Evolutionary conservation across 176 grass and related monocot genomes (phyloP).

Genomic region (Secale cereale): DNA sequence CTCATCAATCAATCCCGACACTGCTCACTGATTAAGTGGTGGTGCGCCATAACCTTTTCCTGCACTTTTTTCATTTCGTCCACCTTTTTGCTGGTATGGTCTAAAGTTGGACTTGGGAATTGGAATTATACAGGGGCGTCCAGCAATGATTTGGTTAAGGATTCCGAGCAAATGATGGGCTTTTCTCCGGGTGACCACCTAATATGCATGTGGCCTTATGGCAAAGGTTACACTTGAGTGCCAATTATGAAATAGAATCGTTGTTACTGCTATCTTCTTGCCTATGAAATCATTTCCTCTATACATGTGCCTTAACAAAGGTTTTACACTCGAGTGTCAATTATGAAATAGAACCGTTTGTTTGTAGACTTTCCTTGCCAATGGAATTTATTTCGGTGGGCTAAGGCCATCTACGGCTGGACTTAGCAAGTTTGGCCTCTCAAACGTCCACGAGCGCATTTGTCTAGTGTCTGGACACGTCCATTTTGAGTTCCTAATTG

Average conservation of each 20-base stretch:
- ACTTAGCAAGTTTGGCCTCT: too few relatives aligned
- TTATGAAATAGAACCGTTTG: too few relatives aligned
- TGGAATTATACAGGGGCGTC: not conserved
- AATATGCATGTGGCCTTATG: not conserved
- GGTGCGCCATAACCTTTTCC: constrained; percentile 23
- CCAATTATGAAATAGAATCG: not conserved
- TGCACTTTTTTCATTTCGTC: not conserved
- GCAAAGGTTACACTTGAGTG: not conserved
- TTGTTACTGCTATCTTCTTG: not conserved
- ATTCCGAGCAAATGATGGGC: constrained; percentile 9
- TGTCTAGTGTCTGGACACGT: too few relatives aligned
- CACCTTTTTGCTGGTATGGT: not conserved
- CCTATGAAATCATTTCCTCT: not conserved
- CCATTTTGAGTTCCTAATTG: too few relatives aligned
- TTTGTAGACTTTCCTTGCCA: too few relatives aligned
- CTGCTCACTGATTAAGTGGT: not conserved
- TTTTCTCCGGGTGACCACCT: not conserved
- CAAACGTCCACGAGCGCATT: too few relatives aligned
- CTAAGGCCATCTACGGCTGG: too few relatives aligned
- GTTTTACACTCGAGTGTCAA: too few relatives aligned
- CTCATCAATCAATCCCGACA: constrained; percentile 10
- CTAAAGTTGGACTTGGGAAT: constrained; percentile 18
- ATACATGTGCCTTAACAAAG: too few relatives aligned
- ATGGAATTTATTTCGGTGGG: too few relatives aligned
- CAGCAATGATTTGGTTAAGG: not conserved